Evolutionary conservation across 225 moss, liverwort and hornwort species (phyloP), one percentile per base, ranked within the genome.

Genomic region (Neckera pumila): DNA sequence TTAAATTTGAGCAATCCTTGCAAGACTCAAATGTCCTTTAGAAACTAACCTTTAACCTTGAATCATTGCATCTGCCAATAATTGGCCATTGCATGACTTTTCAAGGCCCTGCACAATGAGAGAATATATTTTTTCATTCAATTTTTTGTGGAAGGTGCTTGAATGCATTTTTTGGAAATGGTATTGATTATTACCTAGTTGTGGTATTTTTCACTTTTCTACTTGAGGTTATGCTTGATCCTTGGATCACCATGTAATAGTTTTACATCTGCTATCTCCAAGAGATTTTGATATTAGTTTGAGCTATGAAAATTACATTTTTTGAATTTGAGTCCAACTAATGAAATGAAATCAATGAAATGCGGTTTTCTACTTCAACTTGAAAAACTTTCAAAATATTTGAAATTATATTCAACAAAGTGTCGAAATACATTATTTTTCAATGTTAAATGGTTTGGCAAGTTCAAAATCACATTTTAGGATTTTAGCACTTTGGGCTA

Each of bases 1-100:
- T 1, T 1, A 23, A 38, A 1, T 14, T 38, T 1, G 2, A 0
- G 0, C 0, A 23, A 3, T 23, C 14, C 2, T 26, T 1, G 0
- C 1, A 27, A 0, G 27, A 27, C 0, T 42, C 27, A 72, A 42
- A 72, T 27, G 3, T 2, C 26, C 0, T 71, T 9, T 42, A 42
- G 0, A 0, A 0, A 1, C 9, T 45, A 45, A 45, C 45, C 45
- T 45, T 14, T 9, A 16, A 43, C 16, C 17, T 73, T 43, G 3
- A 45, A 28, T 6, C 0, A 2, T 73, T 45, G 14, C 45, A 45
- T 45, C 6, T 0, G 8, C 17, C 10, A 6, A 27, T 28, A 43
- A 43, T 28, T 10, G 7, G 10, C 4, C 1, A 0, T 27, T 72
- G 8, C 2, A 27, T 16, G 11, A 27, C 2, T 72, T 28, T 27